phyloP scores from a whole-genome alignment of 73 alveolate genomes.

The Tetrahymena borealis region DNA sequence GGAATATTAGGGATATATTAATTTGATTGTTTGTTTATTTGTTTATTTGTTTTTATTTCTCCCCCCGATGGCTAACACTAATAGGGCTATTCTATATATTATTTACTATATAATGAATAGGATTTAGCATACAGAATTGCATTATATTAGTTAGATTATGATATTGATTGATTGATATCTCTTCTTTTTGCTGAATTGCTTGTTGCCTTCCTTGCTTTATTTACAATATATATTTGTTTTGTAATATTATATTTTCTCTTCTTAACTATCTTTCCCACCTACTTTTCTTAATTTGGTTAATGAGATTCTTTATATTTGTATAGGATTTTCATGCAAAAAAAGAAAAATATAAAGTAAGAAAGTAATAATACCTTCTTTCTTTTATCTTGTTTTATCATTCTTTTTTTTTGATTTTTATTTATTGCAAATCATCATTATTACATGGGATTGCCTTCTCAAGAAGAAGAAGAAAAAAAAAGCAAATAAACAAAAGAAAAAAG shows the following conservation, averaged over 20 bases:
- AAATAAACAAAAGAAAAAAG: not conserved
- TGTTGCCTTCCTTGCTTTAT: too few relatives aligned
- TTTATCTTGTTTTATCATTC: not conserved
- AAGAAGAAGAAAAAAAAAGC: not conserved
- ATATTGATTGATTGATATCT: too few relatives aligned
- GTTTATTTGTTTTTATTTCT: not conserved
- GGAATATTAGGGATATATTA: too few relatives aligned
- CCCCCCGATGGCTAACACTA: not conserved
- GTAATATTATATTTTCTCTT: too few relatives aligned
- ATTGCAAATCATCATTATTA: not conserved
- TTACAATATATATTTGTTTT: too few relatives aligned
- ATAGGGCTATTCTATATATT: not conserved
- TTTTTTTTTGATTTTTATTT: not conserved
- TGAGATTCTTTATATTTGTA: too few relatives aligned
- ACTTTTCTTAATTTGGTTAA: too few relatives aligned
- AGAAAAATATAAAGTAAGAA: not conserved
- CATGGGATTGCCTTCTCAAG: not conserved
- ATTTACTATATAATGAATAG: too few relatives aligned
- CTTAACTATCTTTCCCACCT: too few relatives aligned
- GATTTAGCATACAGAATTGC: not conserved
- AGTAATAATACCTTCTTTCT: not conserved
- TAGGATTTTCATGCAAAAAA: too few relatives aligned
- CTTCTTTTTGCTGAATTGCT: too few relatives aligned
- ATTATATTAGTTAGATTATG: not conserved
- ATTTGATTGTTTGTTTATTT: not conserved